A percentile compares a stretch with the other conserved stretches of the same genome.
These are phyloP conservation scores for Cryphonectria naterciae DNA, from an alignment of 2,329 filamentous ascomycete genomes.

Conservation along the genomic window DNA sequence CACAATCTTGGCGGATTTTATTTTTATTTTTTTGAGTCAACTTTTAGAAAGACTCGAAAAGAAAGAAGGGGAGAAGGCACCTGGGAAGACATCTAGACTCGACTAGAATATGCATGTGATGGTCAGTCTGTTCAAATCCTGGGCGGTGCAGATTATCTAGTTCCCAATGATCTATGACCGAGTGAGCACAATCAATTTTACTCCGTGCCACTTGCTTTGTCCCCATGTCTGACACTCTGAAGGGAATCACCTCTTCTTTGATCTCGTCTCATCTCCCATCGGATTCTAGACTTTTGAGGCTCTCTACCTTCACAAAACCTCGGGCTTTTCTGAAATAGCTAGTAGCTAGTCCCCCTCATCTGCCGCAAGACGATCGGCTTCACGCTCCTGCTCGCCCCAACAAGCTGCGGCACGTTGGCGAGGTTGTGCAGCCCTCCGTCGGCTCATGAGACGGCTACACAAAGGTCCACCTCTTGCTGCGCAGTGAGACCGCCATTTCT, in stretches of 20 bases:
- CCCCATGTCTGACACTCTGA: background rate
- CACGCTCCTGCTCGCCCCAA: slow-evolving; percentile 22
- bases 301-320: slow-evolving; percentile 6
- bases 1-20: background rate
- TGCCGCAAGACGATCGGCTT: slow-evolving; percentile 12
- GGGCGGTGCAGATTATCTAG: background rate
- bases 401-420: slow-evolving; percentile 31
- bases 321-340: slow-evolving; percentile 7
- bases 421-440: slow-evolving; percentile 46
- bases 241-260: background rate
- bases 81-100: background rate
- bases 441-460: slow-evolving; percentile 50
- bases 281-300: slow-evolving; percentile 5
- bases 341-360: slow-evolving; percentile 10
- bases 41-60: background rate
- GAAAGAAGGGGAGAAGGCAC: background rate
- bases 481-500: slow-evolving; percentile 45
- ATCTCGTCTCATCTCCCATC: slow-evolving; percentile 20
- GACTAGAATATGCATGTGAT: background rate
- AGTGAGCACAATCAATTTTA: background rate
- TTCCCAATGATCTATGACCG: background rate
- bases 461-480: slow-evolving; percentile 44
- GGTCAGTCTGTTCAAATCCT: too few relatives aligned
- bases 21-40: background rate
- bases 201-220: background rate